Conservation (phyloP, 352 stramenopile species). For the Phytophthora vignae region DNA sequence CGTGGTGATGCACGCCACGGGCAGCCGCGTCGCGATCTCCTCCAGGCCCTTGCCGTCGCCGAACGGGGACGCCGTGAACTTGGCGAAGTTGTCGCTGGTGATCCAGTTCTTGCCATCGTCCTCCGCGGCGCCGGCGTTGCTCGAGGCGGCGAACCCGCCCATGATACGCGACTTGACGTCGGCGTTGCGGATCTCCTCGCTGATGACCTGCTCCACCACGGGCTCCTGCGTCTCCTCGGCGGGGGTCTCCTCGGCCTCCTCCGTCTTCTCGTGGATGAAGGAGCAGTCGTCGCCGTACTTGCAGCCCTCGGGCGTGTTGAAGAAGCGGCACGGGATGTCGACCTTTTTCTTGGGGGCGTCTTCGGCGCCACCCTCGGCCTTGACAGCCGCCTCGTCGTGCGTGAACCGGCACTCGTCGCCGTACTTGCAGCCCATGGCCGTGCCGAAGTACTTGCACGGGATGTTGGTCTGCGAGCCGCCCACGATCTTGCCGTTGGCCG, state of each 20-base stretch:
- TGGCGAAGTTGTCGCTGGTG: slow-evolving; percentile 60
- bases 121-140: slow-evolving; percentile 75
- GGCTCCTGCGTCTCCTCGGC: slow-evolving; percentile 33
- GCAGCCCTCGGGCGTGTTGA: slow-evolving; percentile 78
- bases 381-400: no score
- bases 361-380: slow-evolving; percentile 16
- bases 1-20: slow-evolving; percentile 86
- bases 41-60: slow-evolving; percentile 75
- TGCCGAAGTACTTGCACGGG: no score
- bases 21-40: slow-evolving; percentile 56
- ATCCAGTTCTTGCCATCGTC: slow-evolving; percentile 93
- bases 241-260: slow-evolving; percentile 27
- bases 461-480: no score
- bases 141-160: slow-evolving; percentile 78
- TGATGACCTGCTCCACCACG: slow-evolving; percentile 46
- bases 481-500: no score
- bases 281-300: slow-evolving; percentile 75
- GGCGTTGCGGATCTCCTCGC: slow-evolving; percentile 71
- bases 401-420: no score
- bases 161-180: slow-evolving; percentile 91
- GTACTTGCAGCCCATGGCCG: no score
- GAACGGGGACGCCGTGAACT: slow-evolving; percentile 81
- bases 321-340: slow-evolving; percentile 78
- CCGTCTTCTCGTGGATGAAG: slow-evolving; percentile 69
- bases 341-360: slow-evolving; percentile 58